phyloP scores from a whole-genome alignment of 75 land plant genomes.

The Isoetes taiwanensis region DNA sequence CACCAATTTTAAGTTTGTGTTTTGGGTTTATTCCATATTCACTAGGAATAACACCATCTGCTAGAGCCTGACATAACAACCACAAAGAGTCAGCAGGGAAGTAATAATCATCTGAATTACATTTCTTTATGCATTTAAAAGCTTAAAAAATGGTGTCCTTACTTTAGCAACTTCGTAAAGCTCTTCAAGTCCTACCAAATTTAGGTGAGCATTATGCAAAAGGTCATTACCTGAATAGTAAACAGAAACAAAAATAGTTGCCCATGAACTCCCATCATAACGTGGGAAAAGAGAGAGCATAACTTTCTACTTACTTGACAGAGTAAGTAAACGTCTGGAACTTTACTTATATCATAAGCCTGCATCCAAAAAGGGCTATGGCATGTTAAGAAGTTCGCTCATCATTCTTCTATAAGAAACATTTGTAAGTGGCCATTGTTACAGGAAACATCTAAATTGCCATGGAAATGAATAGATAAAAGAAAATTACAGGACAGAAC shows the following conservation, averaged over 20 bases:
- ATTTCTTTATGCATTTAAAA: too few species aligned
- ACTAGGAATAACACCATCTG: slow-evolving; percentile 98
- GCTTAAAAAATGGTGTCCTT: not conserved
- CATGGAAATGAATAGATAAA: not conserved
- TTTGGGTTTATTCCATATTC: slow-evolving; percentile 98
- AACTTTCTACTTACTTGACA: slow-evolving; percentile 70
- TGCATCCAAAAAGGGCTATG: slow-evolving; percentile 39
- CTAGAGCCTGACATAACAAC: slow-evolving; percentile 53
- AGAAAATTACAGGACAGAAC: too few species aligned
- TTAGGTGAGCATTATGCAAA: slow-evolving; percentile 89
- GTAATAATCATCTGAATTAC: not conserved
- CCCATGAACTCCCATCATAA: too few species aligned
- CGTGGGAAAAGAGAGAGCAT: too few species aligned
- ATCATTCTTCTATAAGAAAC: too few species aligned
- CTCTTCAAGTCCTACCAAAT: slow-evolving; percentile 74
- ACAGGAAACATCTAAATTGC: not conserved
- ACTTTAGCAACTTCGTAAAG: slow-evolving; percentile 98
- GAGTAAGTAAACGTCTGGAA: slow-evolving; percentile 98
- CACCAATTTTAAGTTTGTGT: slow-evolving; percentile 95
- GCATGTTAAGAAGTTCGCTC: too few species aligned
- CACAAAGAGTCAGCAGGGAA: slow-evolving; percentile 1
- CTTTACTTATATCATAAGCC: slow-evolving; percentile 96
- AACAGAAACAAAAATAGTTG: too few species aligned
- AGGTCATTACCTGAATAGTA: slow-evolving; percentile 98
- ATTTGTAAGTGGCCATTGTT: not conserved